phyloP scores from a whole-genome alignment of 805 yeast genomes.

The Barnettozyma pratensis region DNA sequence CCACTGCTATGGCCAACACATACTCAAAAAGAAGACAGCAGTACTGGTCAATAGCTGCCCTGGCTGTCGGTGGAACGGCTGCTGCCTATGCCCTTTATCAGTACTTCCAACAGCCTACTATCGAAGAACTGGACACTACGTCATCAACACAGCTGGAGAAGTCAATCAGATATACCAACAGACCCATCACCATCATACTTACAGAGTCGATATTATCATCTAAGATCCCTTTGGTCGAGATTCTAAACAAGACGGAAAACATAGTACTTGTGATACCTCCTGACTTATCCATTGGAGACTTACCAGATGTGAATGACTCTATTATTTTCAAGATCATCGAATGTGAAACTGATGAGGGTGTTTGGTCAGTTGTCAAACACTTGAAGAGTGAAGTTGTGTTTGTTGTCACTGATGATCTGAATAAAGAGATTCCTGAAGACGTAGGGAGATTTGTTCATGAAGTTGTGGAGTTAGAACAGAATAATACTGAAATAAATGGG shows the following conservation, averaged over 20 bases:
- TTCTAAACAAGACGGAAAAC: conserved; percentile 23
- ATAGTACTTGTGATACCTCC: conserved; percentile 33
- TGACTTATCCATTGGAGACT: conserved; percentile 16
- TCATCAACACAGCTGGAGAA: conserved; percentile 6
- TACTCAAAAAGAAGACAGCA: conserved; percentile 1
- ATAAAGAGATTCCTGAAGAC: conserved; percentile 26
- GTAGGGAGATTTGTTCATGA: conserved; percentile 26
- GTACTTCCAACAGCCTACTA: conserved; percentile 1
- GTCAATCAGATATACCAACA: conserved; percentile 17
- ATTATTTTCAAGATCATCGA: conserved; percentile 27
- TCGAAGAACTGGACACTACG: not conserved
- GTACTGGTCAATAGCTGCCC: conserved; percentile 9
- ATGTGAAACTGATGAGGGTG: conserved; percentile 43
- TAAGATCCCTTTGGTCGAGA: conserved; percentile 21
- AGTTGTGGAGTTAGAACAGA: conserved; percentile 22
- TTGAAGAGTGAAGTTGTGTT: conserved; percentile 33
- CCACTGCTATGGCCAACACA: not conserved
- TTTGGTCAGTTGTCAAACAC: conserved; percentile 53
- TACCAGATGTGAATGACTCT: conserved; percentile 29
- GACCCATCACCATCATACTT: conserved; percentile 20
- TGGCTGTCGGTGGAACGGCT: conserved; percentile 7
- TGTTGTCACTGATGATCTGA: conserved; percentile 24
- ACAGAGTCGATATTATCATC: conserved; percentile 25
- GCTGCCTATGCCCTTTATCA: conserved; percentile 12
- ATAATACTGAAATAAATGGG: conserved; percentile 19